phyloP scores from a whole-genome alignment of 768 basidiomycete species.

The Suillus occidentalis region DNA sequence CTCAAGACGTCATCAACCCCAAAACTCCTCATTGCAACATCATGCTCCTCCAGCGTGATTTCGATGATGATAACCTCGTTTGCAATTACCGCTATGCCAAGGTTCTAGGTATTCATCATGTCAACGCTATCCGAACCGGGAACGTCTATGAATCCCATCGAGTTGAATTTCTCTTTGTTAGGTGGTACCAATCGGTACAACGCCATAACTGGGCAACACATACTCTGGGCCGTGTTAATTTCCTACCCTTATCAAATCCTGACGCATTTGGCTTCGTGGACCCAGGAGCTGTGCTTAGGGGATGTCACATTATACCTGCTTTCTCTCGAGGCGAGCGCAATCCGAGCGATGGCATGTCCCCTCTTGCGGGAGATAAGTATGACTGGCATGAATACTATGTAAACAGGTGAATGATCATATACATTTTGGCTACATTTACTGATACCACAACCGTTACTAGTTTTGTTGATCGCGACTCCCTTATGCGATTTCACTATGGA shows the following conservation, averaged over 20 bases:
- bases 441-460: neutral
- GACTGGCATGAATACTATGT: slow-evolving; percentile 27
- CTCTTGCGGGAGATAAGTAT: neutral
- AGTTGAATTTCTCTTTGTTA: no score
- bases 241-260: neutral
- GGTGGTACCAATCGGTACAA: no score
- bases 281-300: slow-evolving; percentile 29
- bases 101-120: no score
- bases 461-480: slow-evolving; percentile 5
- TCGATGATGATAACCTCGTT: no score
- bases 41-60: no score
- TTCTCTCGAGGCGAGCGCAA: slow-evolving; percentile 23
- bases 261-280: slow-evolving; percentile 37
- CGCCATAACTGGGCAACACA: no score
- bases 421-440: neutral
- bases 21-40: no score
- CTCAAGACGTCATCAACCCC: no score
- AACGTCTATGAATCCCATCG: no score
- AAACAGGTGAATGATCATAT: slow-evolving; percentile 16
- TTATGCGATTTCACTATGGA: slow-evolving; percentile 4
- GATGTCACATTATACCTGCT: slow-evolving; percentile 33
- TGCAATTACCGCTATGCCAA: no score
- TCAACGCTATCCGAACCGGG: no score
- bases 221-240: no score
- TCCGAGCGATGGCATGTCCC: neutral